These are phyloP conservation scores for Epichloe amarillans DNA, from an alignment of 2,329 filamentous ascomycete species.

Conservation along the genomic window DNA sequence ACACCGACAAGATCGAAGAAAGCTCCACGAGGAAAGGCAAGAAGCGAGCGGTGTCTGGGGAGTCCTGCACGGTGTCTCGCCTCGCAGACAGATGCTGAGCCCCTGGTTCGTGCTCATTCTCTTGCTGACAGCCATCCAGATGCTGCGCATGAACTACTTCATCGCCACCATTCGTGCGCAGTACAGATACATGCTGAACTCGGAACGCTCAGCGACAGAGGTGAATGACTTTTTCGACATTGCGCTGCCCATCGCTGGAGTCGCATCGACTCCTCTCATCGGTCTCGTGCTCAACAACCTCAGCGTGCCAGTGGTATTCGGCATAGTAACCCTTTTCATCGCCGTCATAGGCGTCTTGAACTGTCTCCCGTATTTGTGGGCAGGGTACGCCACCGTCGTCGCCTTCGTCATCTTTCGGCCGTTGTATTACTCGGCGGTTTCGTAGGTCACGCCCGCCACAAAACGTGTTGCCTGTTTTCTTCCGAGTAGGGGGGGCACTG, in stretches of 20 bases:
- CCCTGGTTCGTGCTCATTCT: conserved; percentile 58
- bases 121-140: conserved; percentile 44
- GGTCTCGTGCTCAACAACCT: conserved; percentile 54
- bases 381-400: conserved; percentile 52
- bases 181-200: conserved; percentile 54
- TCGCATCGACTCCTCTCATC: conserved; percentile 58
- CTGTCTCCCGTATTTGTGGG: conserved; percentile 46
- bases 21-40: conserved; percentile 33
- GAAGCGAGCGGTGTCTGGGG: conserved; percentile 53
- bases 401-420: conserved; percentile 62
- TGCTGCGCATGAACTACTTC: conserved; percentile 9
- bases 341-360: conserved; percentile 48
- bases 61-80: conserved; percentile 49
- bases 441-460: conserved; percentile 21
- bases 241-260: conserved; percentile 53
- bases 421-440: conserved; percentile 65
- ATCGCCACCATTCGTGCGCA: conserved; percentile 58
- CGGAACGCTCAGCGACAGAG: conserved; percentile 22
- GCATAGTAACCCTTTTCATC: conserved; percentile 43
- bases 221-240: conserved; percentile 31
- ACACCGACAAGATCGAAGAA: not conserved
- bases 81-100: conserved; percentile 47
- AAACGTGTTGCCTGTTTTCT: not conserved
- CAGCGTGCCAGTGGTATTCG: conserved; percentile 46
- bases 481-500: not conserved